These are phyloP conservation scores for Claviceps sp. DNA, from an alignment of 2,329 filamentous ascomycete genomes.

Conservation along the genomic window DNA sequence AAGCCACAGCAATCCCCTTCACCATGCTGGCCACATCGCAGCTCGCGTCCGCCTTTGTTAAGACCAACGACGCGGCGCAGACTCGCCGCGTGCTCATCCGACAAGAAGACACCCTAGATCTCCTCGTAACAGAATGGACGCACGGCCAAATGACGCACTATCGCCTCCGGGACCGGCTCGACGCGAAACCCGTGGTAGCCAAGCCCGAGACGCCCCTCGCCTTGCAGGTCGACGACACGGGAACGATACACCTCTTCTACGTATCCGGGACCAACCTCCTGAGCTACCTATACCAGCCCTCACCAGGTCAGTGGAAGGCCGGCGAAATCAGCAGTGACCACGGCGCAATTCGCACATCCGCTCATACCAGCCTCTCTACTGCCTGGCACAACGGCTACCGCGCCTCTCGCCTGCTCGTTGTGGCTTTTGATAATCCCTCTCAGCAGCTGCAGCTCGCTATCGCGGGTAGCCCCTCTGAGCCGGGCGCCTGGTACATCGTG, in stretches of 20 bases:
- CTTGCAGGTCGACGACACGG: slow-evolving; percentile 7
- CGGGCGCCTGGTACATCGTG: slow-evolving; percentile 5
- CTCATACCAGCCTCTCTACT: slow-evolving; percentile 9
- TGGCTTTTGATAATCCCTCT: slow-evolving; percentile 9
- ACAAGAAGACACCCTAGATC: slow-evolving; percentile 11
- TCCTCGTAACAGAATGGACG: slow-evolving; percentile 8
- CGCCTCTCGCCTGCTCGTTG: slow-evolving; percentile 5
- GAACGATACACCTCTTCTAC: slow-evolving; percentile 12
- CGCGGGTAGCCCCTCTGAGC: slow-evolving; percentile 6
- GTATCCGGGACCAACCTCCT: slow-evolving; percentile 8
- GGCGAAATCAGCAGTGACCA: slow-evolving; percentile 3
- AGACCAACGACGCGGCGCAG: background rate
- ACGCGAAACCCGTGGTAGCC: slow-evolving; percentile 1
- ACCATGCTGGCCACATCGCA: slow-evolving; percentile 8
- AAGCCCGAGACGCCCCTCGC: slow-evolving; percentile 11
- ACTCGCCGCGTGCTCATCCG: slow-evolving; percentile 10
- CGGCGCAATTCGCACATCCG: slow-evolving; percentile 2
- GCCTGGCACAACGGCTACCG: slow-evolving; percentile 9
- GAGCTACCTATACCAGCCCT: slow-evolving; percentile 7
- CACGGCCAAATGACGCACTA: slow-evolving; percentile 3
- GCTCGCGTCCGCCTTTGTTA: slow-evolving; percentile 8
- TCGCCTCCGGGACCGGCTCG: slow-evolving; percentile 6
- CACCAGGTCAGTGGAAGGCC: slow-evolving; percentile 8
- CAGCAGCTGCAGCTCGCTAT: slow-evolving; percentile 10
- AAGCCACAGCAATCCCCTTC: slow-evolving; percentile 4